Conservation (phyloP, 768 basidiomycete species). For the Auricularia sp. region DNA sequence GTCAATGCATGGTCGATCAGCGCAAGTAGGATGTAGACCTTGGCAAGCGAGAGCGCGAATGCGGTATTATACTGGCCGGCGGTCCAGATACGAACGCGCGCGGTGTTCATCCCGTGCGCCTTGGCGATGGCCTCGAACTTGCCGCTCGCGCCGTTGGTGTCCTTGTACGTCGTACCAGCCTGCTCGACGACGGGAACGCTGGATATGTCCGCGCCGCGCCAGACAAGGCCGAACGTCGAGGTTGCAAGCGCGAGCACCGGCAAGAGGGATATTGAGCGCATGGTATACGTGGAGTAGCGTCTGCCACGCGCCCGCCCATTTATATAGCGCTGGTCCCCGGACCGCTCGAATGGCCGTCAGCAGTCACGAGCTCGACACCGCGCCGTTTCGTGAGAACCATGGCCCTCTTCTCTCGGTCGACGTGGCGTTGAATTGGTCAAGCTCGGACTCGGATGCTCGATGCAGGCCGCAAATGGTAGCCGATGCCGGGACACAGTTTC, state of each 20-base stretch:
- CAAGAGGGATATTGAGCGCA: neutral
- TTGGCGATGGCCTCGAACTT: conserved; percentile 43
- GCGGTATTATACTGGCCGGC: conserved; percentile 40
- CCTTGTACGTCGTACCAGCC: conserved; percentile 35
- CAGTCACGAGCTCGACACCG: too few species aligned
- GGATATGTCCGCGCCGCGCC: conserved; percentile 47
- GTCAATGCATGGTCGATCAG: neutral
- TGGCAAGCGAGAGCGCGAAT: conserved; percentile 44
- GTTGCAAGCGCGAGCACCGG: neutral
- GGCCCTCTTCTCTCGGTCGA: too few species aligned
- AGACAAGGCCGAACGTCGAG: conserved; percentile 28
- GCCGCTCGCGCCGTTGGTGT: conserved; percentile 24
- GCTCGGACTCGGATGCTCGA: too few species aligned
- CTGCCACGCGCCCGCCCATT: too few species aligned
- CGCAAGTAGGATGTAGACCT: conserved; percentile 11
- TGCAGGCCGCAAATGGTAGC: too few species aligned
- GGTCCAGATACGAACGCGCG: conserved; percentile 54
- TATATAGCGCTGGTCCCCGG: too few species aligned
- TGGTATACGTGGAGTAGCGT: neutral
- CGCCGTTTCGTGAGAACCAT: too few species aligned
- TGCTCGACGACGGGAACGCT: conserved; percentile 43
- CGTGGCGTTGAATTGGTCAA: too few species aligned
- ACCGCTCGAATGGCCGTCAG: too few species aligned
- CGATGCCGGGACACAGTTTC: too few species aligned
- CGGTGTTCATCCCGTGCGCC: conserved; percentile 45